Evolutionary conservation across 768 basidiomycete species (phyloP).

Genomic region (Mycena capillaripes): DNA sequence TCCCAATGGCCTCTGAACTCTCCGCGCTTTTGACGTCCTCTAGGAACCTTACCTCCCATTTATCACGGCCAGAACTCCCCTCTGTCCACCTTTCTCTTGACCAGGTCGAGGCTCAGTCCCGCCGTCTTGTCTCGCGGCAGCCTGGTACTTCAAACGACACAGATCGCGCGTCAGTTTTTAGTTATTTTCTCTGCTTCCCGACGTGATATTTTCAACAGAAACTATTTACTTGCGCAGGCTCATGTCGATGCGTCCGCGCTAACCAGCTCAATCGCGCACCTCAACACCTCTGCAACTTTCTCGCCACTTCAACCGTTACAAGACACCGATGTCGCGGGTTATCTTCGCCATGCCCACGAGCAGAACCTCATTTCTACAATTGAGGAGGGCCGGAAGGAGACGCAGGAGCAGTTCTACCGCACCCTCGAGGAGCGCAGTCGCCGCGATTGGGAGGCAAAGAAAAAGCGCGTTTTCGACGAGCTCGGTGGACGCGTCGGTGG

Average conservation of each 20-base stretch:
- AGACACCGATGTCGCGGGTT: slow-evolving; percentile 95
- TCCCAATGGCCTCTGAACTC: slow-evolving; percentile 63
- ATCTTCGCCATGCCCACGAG: slow-evolving; percentile 94
- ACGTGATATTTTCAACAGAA: slow-evolving; percentile 58
- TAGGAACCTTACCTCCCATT: slow-evolving; percentile 80
- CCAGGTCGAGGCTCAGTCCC: slow-evolving; percentile 94
- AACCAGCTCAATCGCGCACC: slow-evolving; percentile 83
- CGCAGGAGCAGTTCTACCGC: slow-evolving; percentile 88
- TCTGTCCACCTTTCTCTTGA: slow-evolving; percentile 91
- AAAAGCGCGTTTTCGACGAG: slow-evolving; percentile 91
- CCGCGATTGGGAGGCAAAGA: slow-evolving; percentile 91
- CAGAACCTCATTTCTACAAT: slow-evolving; percentile 95
- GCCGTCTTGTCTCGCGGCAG: slow-evolving; percentile 84
- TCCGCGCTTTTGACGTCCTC: slow-evolving; percentile 81
- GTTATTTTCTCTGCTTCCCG: slow-evolving; percentile 18
- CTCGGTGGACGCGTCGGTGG: slow-evolving; percentile 77
- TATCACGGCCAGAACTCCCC: slow-evolving; percentile 86
- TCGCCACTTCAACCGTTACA: slow-evolving; percentile 92
- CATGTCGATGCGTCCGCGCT: slow-evolving; percentile 95
- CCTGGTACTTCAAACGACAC: slow-evolving; percentile 73
- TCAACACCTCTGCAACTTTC: slow-evolving; percentile 88
- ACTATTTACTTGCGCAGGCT: slow-evolving; percentile 93
- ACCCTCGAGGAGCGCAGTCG: slow-evolving; percentile 81
- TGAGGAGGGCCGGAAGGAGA: slow-evolving; percentile 89
- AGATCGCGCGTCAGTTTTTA: slow-evolving; percentile 77